These are phyloP conservation scores for Macadamia tetraphylla DNA, from an alignment of 164 flowering plant genomes.

Conservation along the genomic window DNA sequence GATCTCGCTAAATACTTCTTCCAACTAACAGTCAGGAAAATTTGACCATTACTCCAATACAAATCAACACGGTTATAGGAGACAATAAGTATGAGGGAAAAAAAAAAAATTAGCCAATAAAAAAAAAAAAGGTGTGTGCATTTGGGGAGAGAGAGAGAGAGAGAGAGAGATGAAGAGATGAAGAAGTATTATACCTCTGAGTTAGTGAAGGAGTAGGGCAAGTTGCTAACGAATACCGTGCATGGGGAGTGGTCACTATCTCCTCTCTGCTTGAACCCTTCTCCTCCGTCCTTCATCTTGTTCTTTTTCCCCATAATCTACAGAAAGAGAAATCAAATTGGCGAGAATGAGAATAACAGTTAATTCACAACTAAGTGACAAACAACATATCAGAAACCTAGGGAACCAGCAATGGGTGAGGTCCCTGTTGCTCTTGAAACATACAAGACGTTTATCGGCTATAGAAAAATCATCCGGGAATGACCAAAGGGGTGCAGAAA, in stretches of 20 bases:
- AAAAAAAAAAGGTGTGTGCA: too few species aligned
- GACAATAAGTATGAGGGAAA: not conserved
- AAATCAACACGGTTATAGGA: not conserved
- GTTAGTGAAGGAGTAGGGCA: conserved; percentile 72
- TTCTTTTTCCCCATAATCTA: conserved; percentile 48
- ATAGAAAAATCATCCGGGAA: too few species aligned
- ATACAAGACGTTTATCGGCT: too few species aligned
- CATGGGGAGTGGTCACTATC: conserved; percentile 47
- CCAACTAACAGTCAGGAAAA: conserved; percentile 35
- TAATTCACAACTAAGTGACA: too few species aligned
- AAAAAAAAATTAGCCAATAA: too few species aligned
- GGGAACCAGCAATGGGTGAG: too few species aligned
- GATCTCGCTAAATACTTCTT: conserved; percentile 77
- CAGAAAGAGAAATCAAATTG: not conserved
- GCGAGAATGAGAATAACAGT: too few species aligned
- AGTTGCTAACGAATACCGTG: conserved; percentile 65
- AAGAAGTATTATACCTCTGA: conserved; percentile 41
- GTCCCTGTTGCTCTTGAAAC: too few species aligned
- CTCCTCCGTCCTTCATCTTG: conserved; percentile 14
- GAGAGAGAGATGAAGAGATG: not conserved
- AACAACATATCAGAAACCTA: too few species aligned
- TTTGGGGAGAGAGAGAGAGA: too few species aligned
- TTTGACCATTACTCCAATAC: not conserved
- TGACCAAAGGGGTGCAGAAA: too few species aligned
- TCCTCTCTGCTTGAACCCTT: conserved; percentile 10